Base-by-base conservation (phyloP, 345 rosid species). In the Acer yangbiense region DNA sequence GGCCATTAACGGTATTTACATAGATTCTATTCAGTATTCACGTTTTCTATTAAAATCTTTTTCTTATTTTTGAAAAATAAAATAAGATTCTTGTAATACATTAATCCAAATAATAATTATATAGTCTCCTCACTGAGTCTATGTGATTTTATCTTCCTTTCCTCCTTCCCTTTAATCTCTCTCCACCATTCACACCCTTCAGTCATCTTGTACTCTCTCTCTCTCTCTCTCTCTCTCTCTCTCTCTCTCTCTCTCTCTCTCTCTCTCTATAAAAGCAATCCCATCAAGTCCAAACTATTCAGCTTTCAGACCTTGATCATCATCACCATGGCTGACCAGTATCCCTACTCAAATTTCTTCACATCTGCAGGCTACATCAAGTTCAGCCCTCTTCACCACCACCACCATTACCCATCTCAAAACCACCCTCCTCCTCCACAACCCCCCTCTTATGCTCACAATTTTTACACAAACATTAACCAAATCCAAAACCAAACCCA, bases 321-420 rank as follows among this genome's bases (percentile, higher is more conserved):
- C 73, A 65, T 81, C 81, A 80, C 87, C 88, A 94, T 94, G 98
- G 91, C 89, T 74, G 97, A 92, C 87, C 96, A 92, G 39, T 35
- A 35, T 86, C 96, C 98, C 77, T 88, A 76, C 89, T 89, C 96
- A 69, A 90, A 90, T 82, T 87, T 85, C 90, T 89, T 89, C 85
- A 64, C 87, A 54, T 54, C 58, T 54, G 58, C 58, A 13, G 83
- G 84, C 23, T 90, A 85, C 87, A 82, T 88, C 82, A 88, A 88
- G 77, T 80, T 86, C 81, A 85, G 83, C 80, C 82, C 88, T 75
- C 83, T 79, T 80, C 87, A 80, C 69, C 85, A 82, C 41, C 58
- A 16, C 11, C 63, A 58, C 65, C 85, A 85, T 75, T 81, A 82
- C 81, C 86, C 87, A 65, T 76, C 88, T 70, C 69, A 80, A 57